Conservation (phyloP, 164 flowering plant species). For the Dillenia suffruticosa region DNA sequence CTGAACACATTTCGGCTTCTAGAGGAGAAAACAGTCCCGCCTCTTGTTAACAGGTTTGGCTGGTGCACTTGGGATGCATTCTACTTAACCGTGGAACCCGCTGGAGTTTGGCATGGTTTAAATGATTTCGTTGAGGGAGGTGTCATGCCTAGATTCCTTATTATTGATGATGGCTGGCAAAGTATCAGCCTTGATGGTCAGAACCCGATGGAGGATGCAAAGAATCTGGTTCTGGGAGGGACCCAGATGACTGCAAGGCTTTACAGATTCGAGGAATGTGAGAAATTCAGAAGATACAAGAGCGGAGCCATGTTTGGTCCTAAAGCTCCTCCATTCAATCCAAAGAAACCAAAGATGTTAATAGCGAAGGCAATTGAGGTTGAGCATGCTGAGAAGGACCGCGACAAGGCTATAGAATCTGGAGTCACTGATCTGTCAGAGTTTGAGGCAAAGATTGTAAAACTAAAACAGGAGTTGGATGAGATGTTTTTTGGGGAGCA, state of each 20-base stretch:
- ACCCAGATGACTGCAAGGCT: slow-evolving; percentile 83
- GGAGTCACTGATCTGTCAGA: slow-evolving; percentile 44
- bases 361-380: slow-evolving; percentile 65
- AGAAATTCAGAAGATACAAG: slow-evolving; percentile 59
- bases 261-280: slow-evolving; percentile 54
- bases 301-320: slow-evolving; percentile 43
- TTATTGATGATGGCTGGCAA: slow-evolving; percentile 94
- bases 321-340: slow-evolving; percentile 42
- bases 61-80: slow-evolving; percentile 98
- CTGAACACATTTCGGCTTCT: slow-evolving; percentile 66
- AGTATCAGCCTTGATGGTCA: slow-evolving; percentile 57
- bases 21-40: slow-evolving; percentile 63
- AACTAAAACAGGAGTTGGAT: slow-evolving; percentile 35
- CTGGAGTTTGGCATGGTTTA: slow-evolving; percentile 70
- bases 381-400: slow-evolving; percentile 57
- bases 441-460: slow-evolving; percentile 28
- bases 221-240: slow-evolving; percentile 73
- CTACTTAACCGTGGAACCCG: slow-evolving; percentile 68
- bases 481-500: slow-evolving; percentile 31
- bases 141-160: slow-evolving; percentile 55
- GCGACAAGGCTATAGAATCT: slow-evolving; percentile 28
- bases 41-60: slow-evolving; percentile 64
- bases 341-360: slow-evolving; percentile 54
- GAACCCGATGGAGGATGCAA: slow-evolving; percentile 48
- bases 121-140: slow-evolving; percentile 61